Base-by-base conservation (phyloP, 106 monocot genomes). In the Dioscorea zingiberensis region DNA sequence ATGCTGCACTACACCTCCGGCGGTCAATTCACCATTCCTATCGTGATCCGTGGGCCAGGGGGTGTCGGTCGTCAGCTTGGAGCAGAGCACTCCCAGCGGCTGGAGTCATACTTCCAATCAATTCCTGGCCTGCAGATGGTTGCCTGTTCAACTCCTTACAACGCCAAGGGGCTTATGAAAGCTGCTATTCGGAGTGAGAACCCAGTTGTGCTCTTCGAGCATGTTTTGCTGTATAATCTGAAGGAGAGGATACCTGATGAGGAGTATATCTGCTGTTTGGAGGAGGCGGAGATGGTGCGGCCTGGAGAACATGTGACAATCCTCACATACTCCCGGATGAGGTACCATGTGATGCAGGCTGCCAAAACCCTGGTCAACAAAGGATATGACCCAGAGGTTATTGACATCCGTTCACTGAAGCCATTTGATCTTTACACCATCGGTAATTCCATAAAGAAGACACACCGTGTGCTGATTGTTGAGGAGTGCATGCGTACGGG, bases 401-500 rank as follows among this genome's bases (percentile, higher is more conserved):
- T 95, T 21, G 95, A 95, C 69, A 95, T 95, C 67, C 69, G 95
- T 62, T 91, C 91, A 0, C 24, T 95, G 71, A 95, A 95, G 68
- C 95, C 95, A 17, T 95, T 95, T 68, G 95, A 95, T 72, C 74
- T 95, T 26, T 71, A 88, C 68, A 95, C 91, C 26, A 95, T 91
- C 1, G 95, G 91, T 5, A 88, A 95, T 27, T 87, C 91, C 0
- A 63, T 91, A 53, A 95, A 91, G 87, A 95, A 95, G 71, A 95
- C 95, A 3, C 87, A 95, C 49, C 82, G 95, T 0, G 95, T 95
- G 68, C 67, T 95, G 69, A 95, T 95, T 2, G 91, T 95, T 11
- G 95, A 95, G 83, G 95, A 95, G 64, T 95, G 95, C 78, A 95
- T 91, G 95, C 69, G 95, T 9, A 95, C 95, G 0, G 95, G 95